A percentile compares a stretch with the other conserved stretches of the same genome.
phyloP scores from a whole-genome alignment of 768 basidiomycete species.

The Suillus variegatus region DNA sequence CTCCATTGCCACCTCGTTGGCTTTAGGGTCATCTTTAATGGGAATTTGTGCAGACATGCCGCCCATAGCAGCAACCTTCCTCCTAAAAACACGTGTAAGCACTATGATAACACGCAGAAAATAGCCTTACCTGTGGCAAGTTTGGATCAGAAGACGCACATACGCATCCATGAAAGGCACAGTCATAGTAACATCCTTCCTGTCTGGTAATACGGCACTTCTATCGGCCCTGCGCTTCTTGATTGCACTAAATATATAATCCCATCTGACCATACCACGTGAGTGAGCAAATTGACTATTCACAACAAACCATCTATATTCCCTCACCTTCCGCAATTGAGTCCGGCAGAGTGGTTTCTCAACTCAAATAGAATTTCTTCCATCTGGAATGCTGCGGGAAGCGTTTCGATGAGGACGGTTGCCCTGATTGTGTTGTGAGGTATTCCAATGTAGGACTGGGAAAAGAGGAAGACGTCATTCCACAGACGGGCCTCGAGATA shows the following conservation, averaged over 20 bases:
- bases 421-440: constrained; percentile 87
- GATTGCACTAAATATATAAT: constrained; percentile 97
- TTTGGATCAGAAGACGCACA: constrained; percentile 94
- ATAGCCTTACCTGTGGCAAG: constrained; percentile 80
- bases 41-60: constrained; percentile 99
- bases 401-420: constrained; percentile 95
- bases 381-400: constrained; percentile 99
- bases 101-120: not conserved
- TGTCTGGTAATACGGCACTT: constrained; percentile 88
- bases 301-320: not conserved
- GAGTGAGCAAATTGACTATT: not conserved
- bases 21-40: constrained; percentile 91
- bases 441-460: constrained; percentile 88
- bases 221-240: constrained; percentile 93
- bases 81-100: constrained; percentile 45
- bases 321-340: constrained; percentile 91
- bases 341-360: constrained; percentile 89
- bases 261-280: constrained; percentile 60
- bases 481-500: constrained; percentile 94
- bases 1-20: constrained; percentile 93
- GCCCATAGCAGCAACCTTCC: constrained; percentile 98
- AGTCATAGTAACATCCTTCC: constrained; percentile 97
- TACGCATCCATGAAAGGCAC: constrained; percentile 98
- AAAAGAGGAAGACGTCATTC: constrained; percentile 97
- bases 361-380: constrained; percentile 98